Evolutionary conservation across 1,139 yeast genomes (phyloP), one percentile per base, ranked within the genome.

Genomic region (Candida glucosophila): DNA sequence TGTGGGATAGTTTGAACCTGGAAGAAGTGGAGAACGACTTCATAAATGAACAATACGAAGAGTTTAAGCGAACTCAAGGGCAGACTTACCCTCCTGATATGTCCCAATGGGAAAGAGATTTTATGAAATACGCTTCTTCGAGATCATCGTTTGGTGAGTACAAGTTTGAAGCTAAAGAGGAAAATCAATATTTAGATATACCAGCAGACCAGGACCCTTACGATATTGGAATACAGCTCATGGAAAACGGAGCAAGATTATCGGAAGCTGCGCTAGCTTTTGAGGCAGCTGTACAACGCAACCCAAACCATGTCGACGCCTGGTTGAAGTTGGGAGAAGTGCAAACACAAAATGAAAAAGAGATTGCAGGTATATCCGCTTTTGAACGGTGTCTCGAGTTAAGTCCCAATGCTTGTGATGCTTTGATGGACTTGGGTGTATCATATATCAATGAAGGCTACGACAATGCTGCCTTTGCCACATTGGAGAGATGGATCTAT

Each of bases 321-420:
- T 90, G 98, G 98, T 64, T 82, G 31, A 77, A 80, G 40, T 60
- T 90, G 25, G 98, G 98, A 4, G 81, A 85, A 39, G 95, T 86
- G 6, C 98, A 90, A 55, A 90, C 95, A 1, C 96, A 86, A 52
- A 90, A 90, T 50, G 98, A 90, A 52, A 88, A 88, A 61, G 98
- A 90, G 53, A 72, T 81, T 34, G 90, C 90, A 12, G 97, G 97
- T 12, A 80, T 90, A 27, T 69, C 90, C 10, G 97, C 97, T 0
- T 63, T 90, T 39, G 97, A 90, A 48, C 74, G 80, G 47, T 86
- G 95, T 47, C 65, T 88, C 37, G 77, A 80, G 41, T 64, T 88
- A 28, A 82, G 83, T 35, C 88, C 94, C 2, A 73, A 70, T 29
- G 83, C 86, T 47, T 60, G 82, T 17, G 70, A 70, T 32, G 96